Percentiles rank a stretch among this genome's conserved stretches.
phyloP scores from a whole-genome alignment of 139 green algal species.

The Bryopsis sp. region DNA sequence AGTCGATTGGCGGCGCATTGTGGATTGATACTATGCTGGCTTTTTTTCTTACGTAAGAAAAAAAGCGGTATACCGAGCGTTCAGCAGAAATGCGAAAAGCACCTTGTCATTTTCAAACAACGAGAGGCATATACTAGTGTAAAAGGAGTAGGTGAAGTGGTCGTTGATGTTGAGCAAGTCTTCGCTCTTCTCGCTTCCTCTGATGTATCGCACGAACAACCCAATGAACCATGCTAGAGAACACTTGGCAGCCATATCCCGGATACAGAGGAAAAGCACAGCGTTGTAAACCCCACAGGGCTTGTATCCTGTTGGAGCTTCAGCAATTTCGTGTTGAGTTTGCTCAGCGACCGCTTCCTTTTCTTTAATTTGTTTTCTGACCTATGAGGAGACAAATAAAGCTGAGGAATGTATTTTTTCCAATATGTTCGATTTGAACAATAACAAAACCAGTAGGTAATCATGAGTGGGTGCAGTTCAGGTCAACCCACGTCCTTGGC shows the following conservation, averaged over 20 bases:
- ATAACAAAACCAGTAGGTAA: too few species aligned
- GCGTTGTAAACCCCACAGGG: constrained; percentile 44
- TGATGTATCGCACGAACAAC: constrained; percentile 35
- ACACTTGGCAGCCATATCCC: constrained; percentile 43
- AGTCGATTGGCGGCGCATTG: too few species aligned
- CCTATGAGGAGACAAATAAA: not conserved
- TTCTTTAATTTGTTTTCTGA: constrained; percentile 49
- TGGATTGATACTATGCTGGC: too few species aligned
- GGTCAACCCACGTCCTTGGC: constrained; percentile 32
- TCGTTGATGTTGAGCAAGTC: constrained; percentile 24
- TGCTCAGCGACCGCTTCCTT: constrained; percentile 58
- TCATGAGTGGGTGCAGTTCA: too few species aligned
- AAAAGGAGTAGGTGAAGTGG: constrained; percentile 18
- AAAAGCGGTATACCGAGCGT: too few species aligned
- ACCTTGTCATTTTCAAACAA: too few species aligned
- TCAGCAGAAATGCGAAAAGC: constrained; percentile 63
- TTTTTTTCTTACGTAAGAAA: too few species aligned
- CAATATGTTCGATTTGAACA: constrained; percentile 37
- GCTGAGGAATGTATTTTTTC: constrained; percentile 4
- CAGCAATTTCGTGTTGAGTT: constrained; percentile 45
- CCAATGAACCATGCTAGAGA: constrained; percentile 45
- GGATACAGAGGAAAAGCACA: constrained; percentile 59
- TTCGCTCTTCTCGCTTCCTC: constrained; percentile 13
- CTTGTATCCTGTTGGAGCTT: constrained; percentile 41
- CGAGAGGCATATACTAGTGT: constrained; percentile 39